Evolutionary conservation across 768 basidiomycete genomes (phyloP), one percentile per base, ranked within the genome.

Genomic region (Trametes cubensis): DNA sequence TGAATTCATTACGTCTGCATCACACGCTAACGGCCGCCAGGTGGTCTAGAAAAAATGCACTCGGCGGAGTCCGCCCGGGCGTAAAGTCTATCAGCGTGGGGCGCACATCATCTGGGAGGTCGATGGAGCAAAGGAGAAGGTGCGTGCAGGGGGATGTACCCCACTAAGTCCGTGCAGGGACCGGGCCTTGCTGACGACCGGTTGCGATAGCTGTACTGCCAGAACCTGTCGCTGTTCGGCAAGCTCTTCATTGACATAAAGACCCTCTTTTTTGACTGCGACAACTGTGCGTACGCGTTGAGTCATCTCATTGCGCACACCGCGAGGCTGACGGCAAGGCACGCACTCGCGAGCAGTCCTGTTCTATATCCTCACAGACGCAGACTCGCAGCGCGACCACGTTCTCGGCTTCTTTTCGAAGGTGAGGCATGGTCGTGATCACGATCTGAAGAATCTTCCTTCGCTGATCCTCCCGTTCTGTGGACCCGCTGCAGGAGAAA

Each of bases 201-300:
- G 34, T 11, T 50, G 46, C 44, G 17, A 3, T 71, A 98, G 96
- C 81, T 98, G 6, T 98, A 95, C 71, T 98, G 95, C 73, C 96
- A 98, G 74, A 96, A 96, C 70, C 78, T 99, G 30, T 90, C 94
- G 18, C 81, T 98, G 7, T 98, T 98, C 70, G 96, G 95, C 30
- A 98, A 98, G 75, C 80, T 98, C n/a, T 98, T 99, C 74, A 98
- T 98, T 70, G 97, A 98, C 69, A 90, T 95, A 64, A 99, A 99
- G 76, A 96, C 95, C 13, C 77, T 95, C 17, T 95, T 92, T 75
- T 96, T 94, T 70, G 93, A 95, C 69, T 87, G 85, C 61, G 90
- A 93, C 66, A 91, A 90, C 68, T 92, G 93, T 92, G 65, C 63
- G 89, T 69, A 3, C 14, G 20, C 28, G 17, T 38, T 34, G 21